These are phyloP conservation scores for Calocybe gambosa DNA, from an alignment of 1,284 basidiomycete genomes.

Conservation along the genomic window DNA sequence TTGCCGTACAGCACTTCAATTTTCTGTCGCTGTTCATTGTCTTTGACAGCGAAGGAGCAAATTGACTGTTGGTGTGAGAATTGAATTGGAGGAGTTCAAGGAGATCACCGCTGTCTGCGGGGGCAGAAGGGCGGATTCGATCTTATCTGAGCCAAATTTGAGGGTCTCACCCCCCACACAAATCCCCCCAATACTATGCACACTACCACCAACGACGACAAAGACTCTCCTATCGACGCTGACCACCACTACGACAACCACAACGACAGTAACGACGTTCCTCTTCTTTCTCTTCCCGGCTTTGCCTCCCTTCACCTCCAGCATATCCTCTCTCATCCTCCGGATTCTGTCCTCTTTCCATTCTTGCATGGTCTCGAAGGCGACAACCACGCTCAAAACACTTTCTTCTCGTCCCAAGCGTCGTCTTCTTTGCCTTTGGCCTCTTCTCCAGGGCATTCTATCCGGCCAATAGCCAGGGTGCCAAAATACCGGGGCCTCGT, in stretches of 20 bases:
- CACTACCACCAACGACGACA: slow-evolving; percentile 1
- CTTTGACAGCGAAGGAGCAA: neutral
- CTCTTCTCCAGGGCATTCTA: neutral
- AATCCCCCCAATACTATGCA: neutral
- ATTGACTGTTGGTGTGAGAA: neutral
- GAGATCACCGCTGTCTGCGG: neutral
- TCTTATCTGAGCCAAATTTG: neutral
- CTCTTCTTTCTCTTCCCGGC: slow-evolving; percentile 46
- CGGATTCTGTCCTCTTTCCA: slow-evolving; percentile 75
- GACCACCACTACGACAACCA: neutral
- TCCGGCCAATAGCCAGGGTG: slow-evolving; percentile 12
- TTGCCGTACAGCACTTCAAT: no score
- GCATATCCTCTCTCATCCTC: slow-evolving; percentile 63
- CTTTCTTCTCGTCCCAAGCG: slow-evolving; percentile 53
- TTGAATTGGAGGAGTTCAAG: neutral
- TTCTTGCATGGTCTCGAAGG: slow-evolving; percentile 82
- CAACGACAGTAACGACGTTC: slow-evolving; percentile 20
- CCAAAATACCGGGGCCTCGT: slow-evolving; percentile 59
- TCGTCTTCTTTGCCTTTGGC: slow-evolving; percentile 4
- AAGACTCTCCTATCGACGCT: neutral
- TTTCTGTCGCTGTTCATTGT: no score
- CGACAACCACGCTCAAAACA: slow-evolving; percentile 67
- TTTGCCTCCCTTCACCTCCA: slow-evolving; percentile 59
- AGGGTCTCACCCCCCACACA: neutral
- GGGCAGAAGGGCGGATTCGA: neutral